Evolutionary conservation across 352 stramenopile species (phyloP).

Genomic region (Globisporangium uncinulatum): DNA sequence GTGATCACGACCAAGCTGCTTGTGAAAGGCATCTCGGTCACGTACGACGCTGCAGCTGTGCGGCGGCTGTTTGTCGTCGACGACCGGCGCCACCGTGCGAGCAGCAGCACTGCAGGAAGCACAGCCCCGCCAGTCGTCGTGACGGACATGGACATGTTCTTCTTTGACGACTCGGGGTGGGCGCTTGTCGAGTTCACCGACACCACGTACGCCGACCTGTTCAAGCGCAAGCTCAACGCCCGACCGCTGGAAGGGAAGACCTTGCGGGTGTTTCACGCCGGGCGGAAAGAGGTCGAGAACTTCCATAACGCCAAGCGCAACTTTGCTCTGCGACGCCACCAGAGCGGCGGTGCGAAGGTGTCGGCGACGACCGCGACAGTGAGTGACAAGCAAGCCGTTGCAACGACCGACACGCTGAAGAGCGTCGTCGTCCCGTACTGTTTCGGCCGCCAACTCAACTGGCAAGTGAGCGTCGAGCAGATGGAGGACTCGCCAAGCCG

Average conservation of each 20-base stretch:
- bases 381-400: background rate
- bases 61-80: conserved; percentile 40
- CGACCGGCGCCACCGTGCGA: conserved; percentile 5
- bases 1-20: conserved; percentile 60
- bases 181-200: conserved; percentile 65
- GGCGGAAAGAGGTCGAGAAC: conserved; percentile 52
- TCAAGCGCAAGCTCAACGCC: conserved; percentile 53
- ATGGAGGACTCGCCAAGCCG: conserved; percentile 57
- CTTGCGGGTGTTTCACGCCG: conserved; percentile 54
- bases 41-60: conserved; percentile 34
- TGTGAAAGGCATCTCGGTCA: conserved; percentile 54
- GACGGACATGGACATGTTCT: conserved; percentile 55
- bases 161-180: conserved; percentile 70
- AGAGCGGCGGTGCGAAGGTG: conserved; percentile 9
- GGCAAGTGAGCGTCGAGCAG: conserved; percentile 56
- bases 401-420: conserved; percentile 4
- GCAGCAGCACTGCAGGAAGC: background rate
- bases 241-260: conserved; percentile 40
- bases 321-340: conserved; percentile 19
- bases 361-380: background rate
- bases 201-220: conserved; percentile 31
- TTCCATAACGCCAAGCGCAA: conserved; percentile 54
- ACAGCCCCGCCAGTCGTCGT: conserved; percentile 19
- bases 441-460: conserved; percentile 72
- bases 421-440: conserved; percentile 30